Evolutionary conservation across 768 basidiomycete genomes (phyloP).

Genomic region (Mrakia frigida): DNA sequence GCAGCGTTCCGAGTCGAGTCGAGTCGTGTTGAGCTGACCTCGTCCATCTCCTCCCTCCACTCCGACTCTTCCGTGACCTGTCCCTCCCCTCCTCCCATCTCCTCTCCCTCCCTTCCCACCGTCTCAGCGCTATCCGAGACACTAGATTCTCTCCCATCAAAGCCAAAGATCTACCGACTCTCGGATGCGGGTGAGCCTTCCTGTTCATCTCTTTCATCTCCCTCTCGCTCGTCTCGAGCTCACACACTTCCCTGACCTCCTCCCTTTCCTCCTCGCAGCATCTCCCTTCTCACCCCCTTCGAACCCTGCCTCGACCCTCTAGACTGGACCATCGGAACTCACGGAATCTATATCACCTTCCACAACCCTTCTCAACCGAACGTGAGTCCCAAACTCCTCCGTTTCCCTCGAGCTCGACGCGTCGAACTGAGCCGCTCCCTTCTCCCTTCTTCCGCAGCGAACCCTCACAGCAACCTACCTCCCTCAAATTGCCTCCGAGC

Average conservation of each 20-base stretch:
- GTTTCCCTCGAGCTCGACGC: not conserved
- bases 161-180: conserved; percentile 63
- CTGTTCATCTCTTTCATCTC: too few relatives aligned
- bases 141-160: conserved; percentile 74
- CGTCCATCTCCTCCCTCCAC: not conserved
- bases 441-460: conserved; percentile 45
- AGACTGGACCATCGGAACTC: conserved; percentile 86
- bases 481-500: conserved; percentile 84
- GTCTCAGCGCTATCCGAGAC: conserved; percentile 70
- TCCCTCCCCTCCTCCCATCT: not conserved
- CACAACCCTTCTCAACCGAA: not conserved
- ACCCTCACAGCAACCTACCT: conserved; percentile 81
- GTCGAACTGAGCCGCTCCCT: too few relatives aligned
- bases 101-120: not conserved
- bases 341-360: conserved; percentile 87
- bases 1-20: too few relatives aligned
- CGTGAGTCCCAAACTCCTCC: too few relatives aligned
- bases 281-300: conserved; percentile 91
- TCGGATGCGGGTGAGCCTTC: conserved; percentile 75
- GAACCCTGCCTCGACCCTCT: conserved; percentile 76
- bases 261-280: conserved; percentile 48
- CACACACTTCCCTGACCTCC: not conserved
- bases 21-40: not conserved
- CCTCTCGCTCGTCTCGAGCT: not conserved
- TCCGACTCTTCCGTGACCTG: not conserved